Percentiles rank a stretch among this genome's conserved stretches.
Conservation (phyloP, 2,329 filamentous ascomycete species). For the Penicillium sp. region DNA sequence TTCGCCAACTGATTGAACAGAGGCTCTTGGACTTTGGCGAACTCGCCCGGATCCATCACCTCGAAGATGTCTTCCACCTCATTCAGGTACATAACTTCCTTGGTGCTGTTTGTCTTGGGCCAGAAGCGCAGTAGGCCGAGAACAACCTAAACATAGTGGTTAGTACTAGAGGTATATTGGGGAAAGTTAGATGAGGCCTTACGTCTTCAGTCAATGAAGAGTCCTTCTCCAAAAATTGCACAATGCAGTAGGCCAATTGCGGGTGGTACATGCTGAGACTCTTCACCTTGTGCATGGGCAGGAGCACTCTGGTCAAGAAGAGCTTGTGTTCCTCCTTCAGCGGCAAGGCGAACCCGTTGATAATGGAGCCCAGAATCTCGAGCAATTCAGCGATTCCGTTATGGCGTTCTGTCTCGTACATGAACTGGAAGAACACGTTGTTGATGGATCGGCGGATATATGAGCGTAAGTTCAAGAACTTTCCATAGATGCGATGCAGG, state of each 20-base stretch:
- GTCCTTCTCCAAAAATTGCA: constrained; percentile 98
- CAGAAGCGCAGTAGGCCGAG: constrained; percentile 92
- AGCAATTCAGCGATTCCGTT: constrained; percentile 96
- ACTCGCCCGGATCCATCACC: constrained; percentile 98
- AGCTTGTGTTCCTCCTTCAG: constrained; percentile 99
- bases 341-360: constrained; percentile 95
- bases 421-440: constrained; percentile 99
- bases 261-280: constrained; percentile 99
- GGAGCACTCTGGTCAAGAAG: constrained; percentile 87
- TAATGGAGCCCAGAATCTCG: constrained; percentile 96
- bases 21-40: constrained; percentile 97
- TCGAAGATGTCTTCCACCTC: constrained; percentile 99
- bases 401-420: constrained; percentile 97
- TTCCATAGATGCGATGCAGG: constrained; percentile 95
- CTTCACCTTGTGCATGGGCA: constrained; percentile 97
- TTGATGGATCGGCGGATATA: constrained; percentile 99
- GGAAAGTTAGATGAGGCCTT: constrained; percentile 30
- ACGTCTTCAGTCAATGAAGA: constrained; percentile 95
- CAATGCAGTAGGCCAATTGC: constrained; percentile 96
- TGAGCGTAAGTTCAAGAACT: constrained; percentile 95
- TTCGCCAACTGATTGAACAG: constrained; percentile 97
- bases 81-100: constrained; percentile 99
- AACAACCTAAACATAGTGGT: constrained; percentile 65
- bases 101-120: constrained; percentile 99
- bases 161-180: neutral